A percentile compares a stretch with the other conserved stretches of the same genome.
These are phyloP conservation scores for Canariomyces notabilis DNA, from an alignment of 2,329 filamentous ascomycete species.

Conservation along the genomic window DNA sequence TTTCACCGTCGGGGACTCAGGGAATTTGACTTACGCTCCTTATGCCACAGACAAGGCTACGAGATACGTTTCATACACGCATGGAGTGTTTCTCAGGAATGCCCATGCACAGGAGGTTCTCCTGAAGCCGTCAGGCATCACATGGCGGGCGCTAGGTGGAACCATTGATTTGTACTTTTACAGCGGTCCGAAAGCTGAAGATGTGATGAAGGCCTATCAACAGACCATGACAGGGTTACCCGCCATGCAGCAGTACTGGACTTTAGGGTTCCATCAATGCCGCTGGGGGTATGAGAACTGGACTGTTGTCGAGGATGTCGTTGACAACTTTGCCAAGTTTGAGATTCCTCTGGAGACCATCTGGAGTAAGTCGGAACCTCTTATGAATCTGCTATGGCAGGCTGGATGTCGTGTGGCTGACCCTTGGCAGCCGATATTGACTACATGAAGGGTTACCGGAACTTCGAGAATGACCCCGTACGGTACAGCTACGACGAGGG, in stretches of 20 bases:
- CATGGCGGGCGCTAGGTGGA: slow-evolving; percentile 71
- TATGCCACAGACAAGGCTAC: slow-evolving; percentile 48
- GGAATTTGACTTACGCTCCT: slow-evolving; percentile 48
- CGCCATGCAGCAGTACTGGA: slow-evolving; percentile 76
- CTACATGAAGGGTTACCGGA: slow-evolving; percentile 60
- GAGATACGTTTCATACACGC: slow-evolving; percentile 62
- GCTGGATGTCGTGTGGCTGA: slow-evolving; percentile 4
- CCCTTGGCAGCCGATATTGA: slow-evolving; percentile 58
- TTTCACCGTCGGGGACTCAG: slow-evolving; percentile 51
- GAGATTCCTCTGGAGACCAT: slow-evolving; percentile 68
- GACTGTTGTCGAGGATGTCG: slow-evolving; percentile 60
- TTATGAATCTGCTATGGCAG: too few species aligned
- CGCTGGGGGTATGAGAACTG: slow-evolving; percentile 78
- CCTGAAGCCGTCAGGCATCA: slow-evolving; percentile 58
- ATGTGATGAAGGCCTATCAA: slow-evolving; percentile 68
- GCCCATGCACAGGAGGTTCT: slow-evolving; percentile 71
- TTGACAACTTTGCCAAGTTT: slow-evolving; percentile 59
- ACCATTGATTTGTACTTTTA: slow-evolving; percentile 77
- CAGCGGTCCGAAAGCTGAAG: slow-evolving; percentile 62
- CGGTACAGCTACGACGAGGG: slow-evolving; percentile 55
- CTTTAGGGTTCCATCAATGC: slow-evolving; percentile 78
- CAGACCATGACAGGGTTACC: slow-evolving; percentile 62
- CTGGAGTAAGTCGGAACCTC: slow-evolving; percentile 43
- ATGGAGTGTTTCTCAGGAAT: slow-evolving; percentile 74
- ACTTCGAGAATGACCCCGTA: slow-evolving; percentile 58